Conservation (phyloP, 495 filamentous ascomycete species). For the Pseudomonodictys pantanalensis region DNA sequence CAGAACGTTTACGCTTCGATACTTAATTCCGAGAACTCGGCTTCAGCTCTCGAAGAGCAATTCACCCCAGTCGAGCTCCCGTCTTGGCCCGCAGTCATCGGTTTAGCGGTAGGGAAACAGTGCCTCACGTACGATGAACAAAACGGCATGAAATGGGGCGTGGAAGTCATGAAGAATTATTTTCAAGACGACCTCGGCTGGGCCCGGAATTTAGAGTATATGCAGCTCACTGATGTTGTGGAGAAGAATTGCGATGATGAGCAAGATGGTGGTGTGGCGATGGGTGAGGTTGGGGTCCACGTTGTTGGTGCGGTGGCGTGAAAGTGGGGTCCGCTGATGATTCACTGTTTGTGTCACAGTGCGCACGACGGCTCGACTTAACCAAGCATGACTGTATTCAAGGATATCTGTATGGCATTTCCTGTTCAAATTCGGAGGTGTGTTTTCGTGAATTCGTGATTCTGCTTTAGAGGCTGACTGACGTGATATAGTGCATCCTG, state of each 20-base stretch:
- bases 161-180: constrained; percentile 56
- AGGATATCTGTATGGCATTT: no score
- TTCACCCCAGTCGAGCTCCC: constrained; percentile 39
- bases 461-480: no score
- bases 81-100: constrained; percentile 61
- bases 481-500: no score
- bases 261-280: not conserved
- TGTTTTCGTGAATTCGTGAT: no score
- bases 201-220: constrained; percentile 21
- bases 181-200: constrained; percentile 68
- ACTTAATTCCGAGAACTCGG: constrained; percentile 35
- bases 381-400: no score
- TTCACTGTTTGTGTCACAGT: no score
- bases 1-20: constrained; percentile 61
- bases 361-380: no score
- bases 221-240: constrained; percentile 22
- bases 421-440: no score
- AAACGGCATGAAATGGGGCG: constrained; percentile 52
- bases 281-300: constrained; percentile 9
- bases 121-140: constrained; percentile 58
- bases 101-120: constrained; percentile 62
- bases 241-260: constrained; percentile 1
- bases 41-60: not conserved
- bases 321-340: no score
- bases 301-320: constrained; percentile 5